Percentiles rank a stretch among this genome's conserved stretches.
These are phyloP conservation scores for Penicillium cinerascens DNA, from an alignment of 495 filamentous ascomycete species.

Conservation along the genomic window DNA sequence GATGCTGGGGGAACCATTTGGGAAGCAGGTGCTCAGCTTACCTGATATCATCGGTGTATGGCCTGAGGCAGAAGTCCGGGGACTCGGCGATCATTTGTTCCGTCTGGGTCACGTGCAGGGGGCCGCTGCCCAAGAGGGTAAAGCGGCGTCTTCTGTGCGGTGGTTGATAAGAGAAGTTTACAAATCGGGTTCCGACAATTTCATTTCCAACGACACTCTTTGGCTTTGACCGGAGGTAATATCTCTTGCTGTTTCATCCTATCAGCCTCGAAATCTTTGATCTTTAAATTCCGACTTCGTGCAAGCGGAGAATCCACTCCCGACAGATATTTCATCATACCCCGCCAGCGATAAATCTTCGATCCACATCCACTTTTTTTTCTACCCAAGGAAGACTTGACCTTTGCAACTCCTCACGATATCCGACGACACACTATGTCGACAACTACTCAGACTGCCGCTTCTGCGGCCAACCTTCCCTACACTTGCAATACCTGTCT, in stretches of 20 bases:
- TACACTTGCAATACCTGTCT: constrained; percentile 98
- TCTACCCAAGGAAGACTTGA: constrained; percentile 6
- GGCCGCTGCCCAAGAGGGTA: background rate
- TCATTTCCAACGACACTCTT: background rate
- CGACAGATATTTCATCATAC: constrained; percentile 24
- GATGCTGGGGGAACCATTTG: background rate
- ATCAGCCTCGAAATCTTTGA: background rate
- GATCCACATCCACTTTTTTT: constrained; percentile 16
- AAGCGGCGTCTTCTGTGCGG: constrained; percentile 20
- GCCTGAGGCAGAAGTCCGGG: constrained; percentile 19
- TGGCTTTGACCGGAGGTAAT: background rate
- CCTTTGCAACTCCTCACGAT: constrained; percentile 1
- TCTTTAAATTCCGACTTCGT: background rate
- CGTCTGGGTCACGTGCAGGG: background rate
- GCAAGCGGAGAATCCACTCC: constrained; percentile 4
- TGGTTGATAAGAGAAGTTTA: constrained; percentile 19
- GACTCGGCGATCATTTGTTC: constrained; percentile 6
- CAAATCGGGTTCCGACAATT: background rate
- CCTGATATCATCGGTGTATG: constrained; percentile 24
- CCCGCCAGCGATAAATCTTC: constrained; percentile 24
- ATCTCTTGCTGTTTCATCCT: background rate
- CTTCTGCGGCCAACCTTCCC: constrained; percentile 56
- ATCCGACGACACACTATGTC: constrained; percentile 17
- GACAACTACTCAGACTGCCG: constrained; percentile 11
- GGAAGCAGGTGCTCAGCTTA: constrained; percentile 11